Conservation (phyloP, 1,284 basidiomycete species). For the Pascua guehoae region DNA sequence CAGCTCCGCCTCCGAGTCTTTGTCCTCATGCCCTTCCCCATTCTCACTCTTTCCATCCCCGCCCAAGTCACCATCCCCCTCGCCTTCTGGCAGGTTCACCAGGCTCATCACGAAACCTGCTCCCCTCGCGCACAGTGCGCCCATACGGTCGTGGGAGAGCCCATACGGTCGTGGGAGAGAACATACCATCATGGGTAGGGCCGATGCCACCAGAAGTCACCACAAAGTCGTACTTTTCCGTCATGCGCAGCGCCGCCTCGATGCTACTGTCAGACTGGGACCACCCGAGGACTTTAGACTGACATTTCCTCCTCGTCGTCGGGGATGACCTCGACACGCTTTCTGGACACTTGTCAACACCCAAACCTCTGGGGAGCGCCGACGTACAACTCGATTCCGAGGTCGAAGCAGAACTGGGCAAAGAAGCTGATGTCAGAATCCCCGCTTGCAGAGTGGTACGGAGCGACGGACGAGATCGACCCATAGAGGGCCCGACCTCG, state of each 20-base stretch:
- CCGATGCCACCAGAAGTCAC: constrained; percentile 78
- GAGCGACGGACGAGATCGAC: not conserved
- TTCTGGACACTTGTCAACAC: constrained; percentile 52
- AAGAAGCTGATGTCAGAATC: constrained; percentile 58
- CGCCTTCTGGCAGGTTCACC: too few relatives aligned
- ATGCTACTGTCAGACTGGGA: constrained; percentile 57
- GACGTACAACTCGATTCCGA: constrained; percentile 77
- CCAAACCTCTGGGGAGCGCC: not conserved
- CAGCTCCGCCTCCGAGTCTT: not conserved
- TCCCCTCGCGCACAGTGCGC: too few relatives aligned
- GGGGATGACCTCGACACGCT: constrained; percentile 84
- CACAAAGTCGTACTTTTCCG: constrained; percentile 79
- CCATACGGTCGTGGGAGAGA: not conserved
- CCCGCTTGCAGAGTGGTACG: too few relatives aligned
- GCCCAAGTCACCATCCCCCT: too few relatives aligned
- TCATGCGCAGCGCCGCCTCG: constrained; percentile 78
- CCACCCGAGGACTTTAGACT: constrained; percentile 23
- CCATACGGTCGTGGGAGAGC: too few relatives aligned
- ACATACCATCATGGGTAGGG: constrained; percentile 73
- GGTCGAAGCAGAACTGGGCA: constrained; percentile 79
- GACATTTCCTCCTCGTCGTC: constrained; percentile 88
- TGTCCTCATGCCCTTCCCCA: not conserved
- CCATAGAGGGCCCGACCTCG: not conserved
- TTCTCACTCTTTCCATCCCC: too few relatives aligned
- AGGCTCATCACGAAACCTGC: too few relatives aligned